Evolutionary conservation across 2,329 filamentous ascomycete species (phyloP), one percentile per base, ranked within the genome.

Genomic region (Thielaviopsis musarum): DNA sequence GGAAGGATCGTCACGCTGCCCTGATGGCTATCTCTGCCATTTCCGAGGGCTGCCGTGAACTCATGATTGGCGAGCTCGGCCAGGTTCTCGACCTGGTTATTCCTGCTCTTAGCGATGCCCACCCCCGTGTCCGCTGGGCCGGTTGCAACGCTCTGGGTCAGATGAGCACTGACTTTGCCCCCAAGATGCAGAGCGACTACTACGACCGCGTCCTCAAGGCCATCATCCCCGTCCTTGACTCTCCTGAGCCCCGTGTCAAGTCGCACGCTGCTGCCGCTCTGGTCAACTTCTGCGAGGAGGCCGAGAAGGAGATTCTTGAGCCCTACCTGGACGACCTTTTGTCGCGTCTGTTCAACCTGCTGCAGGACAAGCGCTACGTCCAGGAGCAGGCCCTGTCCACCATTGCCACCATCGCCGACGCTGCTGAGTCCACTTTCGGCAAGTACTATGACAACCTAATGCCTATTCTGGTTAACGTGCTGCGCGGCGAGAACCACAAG

Each of bases 21-120:
- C 80, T 98, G 57, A 98, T 98, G 93, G 93, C 93, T 24, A 96
- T 98, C 63, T 97, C 91, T 2, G 93, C 93, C 64, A 98, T 98
- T 64, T 97, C 93, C 0, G 93, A 98, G 72, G 93, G 93, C 45
- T 98, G 93, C 69, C 85, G 90, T 61, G 91, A 97, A 26, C 77
- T 96, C 63, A 98, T 98, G 93, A 80, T 95, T 64, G 87, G 87
- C 51, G 93, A 98, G 71, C 78, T 98, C 3, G 88, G 90, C 70
- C 91, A 96, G 69, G 91, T 98, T 22, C 78, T 98, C 54, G 89
- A 95, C 64, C 79, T 98, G 59, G 91, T 98, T n/a, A 83, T 96
- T 56, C 93, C 93, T 17, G 87, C 91, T 41, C 78, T 98, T 41
- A 84, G 85, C 66, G 91, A 98, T 68, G 80, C 87, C 48, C 93